These are phyloP conservation scores for Termitomyces sp. DNA, from an alignment of 768 basidiomycete species.

Conservation along the genomic window DNA sequence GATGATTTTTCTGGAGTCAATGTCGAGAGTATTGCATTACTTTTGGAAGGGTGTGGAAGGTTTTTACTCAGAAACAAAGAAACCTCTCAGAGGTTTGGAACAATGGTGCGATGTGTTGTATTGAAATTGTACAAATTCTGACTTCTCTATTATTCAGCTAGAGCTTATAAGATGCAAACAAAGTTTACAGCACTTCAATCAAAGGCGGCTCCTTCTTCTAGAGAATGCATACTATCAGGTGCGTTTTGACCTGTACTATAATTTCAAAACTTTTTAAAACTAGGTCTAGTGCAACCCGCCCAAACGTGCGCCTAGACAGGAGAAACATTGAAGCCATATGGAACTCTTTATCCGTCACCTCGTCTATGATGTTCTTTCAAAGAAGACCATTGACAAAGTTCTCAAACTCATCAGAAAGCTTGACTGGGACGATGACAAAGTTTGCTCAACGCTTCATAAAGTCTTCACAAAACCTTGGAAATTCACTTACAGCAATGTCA, in stretches of 20 bases:
- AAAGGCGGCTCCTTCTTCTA: conserved; percentile 80
- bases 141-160: conserved; percentile 35
- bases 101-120: conserved; percentile 63
- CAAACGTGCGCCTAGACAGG: conserved; percentile 81
- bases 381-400: conserved; percentile 95
- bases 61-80: conserved; percentile 87
- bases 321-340: conserved; percentile 81
- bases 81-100: conserved; percentile 80
- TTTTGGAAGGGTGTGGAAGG: conserved; percentile 92
- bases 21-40: conserved; percentile 86
- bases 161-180: conserved; percentile 96
- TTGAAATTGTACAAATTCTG: not conserved
- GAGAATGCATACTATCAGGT: conserved; percentile 99
- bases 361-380: conserved; percentile 89
- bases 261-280: not conserved
- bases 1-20: conserved; percentile 94
- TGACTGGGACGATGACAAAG: conserved; percentile 82
- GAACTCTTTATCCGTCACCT: conserved; percentile 95
- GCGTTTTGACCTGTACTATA: conserved; percentile 1
- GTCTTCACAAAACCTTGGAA: conserved; percentile 99
- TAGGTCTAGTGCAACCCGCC: conserved; percentile 87
- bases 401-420: conserved; percentile 90
- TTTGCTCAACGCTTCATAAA: conserved; percentile 69
- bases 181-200: conserved; percentile 88
- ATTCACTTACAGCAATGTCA: conserved; percentile 87